A percentile compares a stretch with the other conserved stretches of the same genome.
phyloP scores from a whole-genome alignment of 768 basidiomycete genomes.

The Lanmaoa pseudosensibilis region DNA sequence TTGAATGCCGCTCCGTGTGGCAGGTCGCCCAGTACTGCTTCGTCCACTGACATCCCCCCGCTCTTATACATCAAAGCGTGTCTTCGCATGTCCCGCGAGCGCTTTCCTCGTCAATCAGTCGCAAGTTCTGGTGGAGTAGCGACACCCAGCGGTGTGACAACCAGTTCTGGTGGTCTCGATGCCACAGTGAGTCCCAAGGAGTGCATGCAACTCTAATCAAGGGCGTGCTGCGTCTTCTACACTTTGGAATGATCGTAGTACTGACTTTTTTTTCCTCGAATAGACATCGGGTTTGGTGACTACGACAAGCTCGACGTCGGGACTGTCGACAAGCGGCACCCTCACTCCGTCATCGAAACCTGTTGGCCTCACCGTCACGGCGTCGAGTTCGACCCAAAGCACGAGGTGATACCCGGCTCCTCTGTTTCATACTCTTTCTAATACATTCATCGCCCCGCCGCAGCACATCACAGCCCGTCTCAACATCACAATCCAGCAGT shows the following conservation, averaged over 20 bases:
- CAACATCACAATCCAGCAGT: not conserved
- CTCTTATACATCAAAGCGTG: not conserved
- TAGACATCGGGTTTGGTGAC: not conserved
- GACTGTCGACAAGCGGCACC: not conserved
- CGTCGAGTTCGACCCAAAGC: not conserved
- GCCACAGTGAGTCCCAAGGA: not conserved
- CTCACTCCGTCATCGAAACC: not conserved
- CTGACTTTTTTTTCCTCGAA: not conserved
- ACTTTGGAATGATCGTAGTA: not conserved
- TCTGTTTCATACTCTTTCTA: not conserved
- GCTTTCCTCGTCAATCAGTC: not conserved
- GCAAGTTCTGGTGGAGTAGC: not conserved
- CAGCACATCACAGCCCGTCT: constrained; percentile 6
- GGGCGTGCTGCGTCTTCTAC: not conserved
- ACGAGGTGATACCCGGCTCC: constrained; percentile 14
- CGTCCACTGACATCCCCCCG: not conserved
- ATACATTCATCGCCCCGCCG: not conserved
- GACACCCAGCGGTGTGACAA: not conserved
- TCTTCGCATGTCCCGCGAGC: not conserved
- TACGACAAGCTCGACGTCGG: not conserved
- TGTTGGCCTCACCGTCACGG: not conserved
- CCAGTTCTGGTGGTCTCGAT: not conserved
- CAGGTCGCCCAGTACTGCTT: not conserved
- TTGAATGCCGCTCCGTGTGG: not conserved
- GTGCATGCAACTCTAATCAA: too few relatives aligned